phyloP scores from a whole-genome alignment of 2,329 filamentous ascomycete species.

The Pseudogymnoascus sp. region DNA sequence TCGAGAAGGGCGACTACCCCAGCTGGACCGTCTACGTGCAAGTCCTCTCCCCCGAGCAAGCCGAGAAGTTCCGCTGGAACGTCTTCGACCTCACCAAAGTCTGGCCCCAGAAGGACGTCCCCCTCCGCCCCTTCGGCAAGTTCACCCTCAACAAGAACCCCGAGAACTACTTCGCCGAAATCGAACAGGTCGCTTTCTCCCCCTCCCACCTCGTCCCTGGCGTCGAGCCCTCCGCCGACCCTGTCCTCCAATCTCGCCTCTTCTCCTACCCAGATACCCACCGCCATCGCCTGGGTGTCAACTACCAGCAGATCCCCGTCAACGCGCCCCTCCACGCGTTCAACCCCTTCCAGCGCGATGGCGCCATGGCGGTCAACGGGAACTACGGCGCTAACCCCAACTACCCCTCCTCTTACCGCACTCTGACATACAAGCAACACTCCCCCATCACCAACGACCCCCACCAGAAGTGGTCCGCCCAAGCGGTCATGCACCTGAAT shows the following conservation, averaged over 20 bases:
- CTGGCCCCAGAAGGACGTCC: slow-evolving; percentile 59
- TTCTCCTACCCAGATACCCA: slow-evolving; percentile 67
- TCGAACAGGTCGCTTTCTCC: slow-evolving; percentile 65
- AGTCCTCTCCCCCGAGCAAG: slow-evolving; percentile 55
- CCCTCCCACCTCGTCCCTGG: slow-evolving; percentile 62
- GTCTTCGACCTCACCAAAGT: slow-evolving; percentile 66
- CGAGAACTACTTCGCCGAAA: slow-evolving; percentile 59
- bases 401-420: slow-evolving; percentile 48
- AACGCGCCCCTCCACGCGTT: slow-evolving; percentile 42
- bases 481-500: slow-evolving; percentile 40
- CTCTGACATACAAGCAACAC: slow-evolving; percentile 39
- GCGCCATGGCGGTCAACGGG: slow-evolving; percentile 61
- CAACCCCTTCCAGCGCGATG: slow-evolving; percentile 69
- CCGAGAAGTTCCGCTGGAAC: slow-evolving; percentile 55
- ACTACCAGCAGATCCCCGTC: slow-evolving; percentile 54
- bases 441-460: slow-evolving; percentile 34
- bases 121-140: slow-evolving; percentile 54
- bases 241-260: slow-evolving; percentile 61
- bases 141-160: slow-evolving; percentile 60
- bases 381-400: slow-evolving; percentile 57
- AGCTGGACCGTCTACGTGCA: slow-evolving; percentile 61
- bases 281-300: slow-evolving; percentile 50
- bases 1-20: slow-evolving; percentile 54
- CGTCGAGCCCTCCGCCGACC: slow-evolving; percentile 63
- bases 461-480: slow-evolving; percentile 45